Percentiles rank a stretch among this genome's conserved stretches.
These are phyloP conservation scores for Clitoria ternatea DNA, from an alignment of 306 rosid species.

Conservation along the genomic window DNA sequence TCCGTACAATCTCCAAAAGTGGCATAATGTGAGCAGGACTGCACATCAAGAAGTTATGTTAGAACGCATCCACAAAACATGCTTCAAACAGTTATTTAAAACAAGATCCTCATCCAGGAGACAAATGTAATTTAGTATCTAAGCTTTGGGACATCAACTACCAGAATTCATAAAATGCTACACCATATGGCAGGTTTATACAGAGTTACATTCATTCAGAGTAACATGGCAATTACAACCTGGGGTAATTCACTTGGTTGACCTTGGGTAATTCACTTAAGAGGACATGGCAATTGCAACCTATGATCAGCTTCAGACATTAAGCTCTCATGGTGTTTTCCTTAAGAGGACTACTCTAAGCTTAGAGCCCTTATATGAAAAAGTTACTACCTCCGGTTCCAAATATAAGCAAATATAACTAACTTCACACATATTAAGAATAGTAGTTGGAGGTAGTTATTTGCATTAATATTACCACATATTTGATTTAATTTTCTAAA, in stretches of 20 bases:
- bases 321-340: background rate
- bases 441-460: too few relatives aligned
- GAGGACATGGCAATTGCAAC: too few relatives aligned
- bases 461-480: too few relatives aligned
- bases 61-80: constrained; percentile 19
- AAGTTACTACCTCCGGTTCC: too few relatives aligned
- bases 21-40: constrained; percentile 99
- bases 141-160: background rate
- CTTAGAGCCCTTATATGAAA: background rate
- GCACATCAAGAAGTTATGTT: constrained; percentile 36
- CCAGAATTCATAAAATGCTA: background rate
- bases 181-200: background rate
- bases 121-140: background rate
- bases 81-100: constrained; percentile 7
- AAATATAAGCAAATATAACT: too few relatives aligned
- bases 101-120: constrained; percentile 1
- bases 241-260: too few relatives aligned
- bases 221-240: background rate
- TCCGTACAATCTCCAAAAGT: constrained; percentile 91
- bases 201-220: background rate
- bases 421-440: too few relatives aligned
- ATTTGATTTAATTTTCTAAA: too few relatives aligned
- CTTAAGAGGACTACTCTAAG: background rate
- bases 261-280: too few relatives aligned
- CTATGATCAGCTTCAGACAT: background rate